Percentiles rank a stretch among this genome's conserved stretches.
These are phyloP conservation scores for Penicillium cosmopolitanum DNA, from an alignment of 495 filamentous ascomycete genomes.

Conservation along the genomic window DNA sequence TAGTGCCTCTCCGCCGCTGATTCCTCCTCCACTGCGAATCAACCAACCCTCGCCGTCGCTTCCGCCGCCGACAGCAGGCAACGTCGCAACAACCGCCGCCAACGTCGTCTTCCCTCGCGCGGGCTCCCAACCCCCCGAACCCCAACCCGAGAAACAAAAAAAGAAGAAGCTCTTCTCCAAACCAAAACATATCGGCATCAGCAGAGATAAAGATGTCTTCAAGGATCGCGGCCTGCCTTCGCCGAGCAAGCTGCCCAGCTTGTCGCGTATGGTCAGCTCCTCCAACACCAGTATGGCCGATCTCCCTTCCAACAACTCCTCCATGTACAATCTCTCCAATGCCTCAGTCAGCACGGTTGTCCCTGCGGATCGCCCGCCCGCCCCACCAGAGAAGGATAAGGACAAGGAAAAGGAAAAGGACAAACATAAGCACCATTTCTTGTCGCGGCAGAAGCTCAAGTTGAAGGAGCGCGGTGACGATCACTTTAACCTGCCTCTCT, in stretches of 20 bases:
- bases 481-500: conserved; percentile 71
- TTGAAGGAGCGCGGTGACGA: conserved; percentile 75
- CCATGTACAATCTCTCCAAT: conserved; percentile 82
- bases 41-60: conserved; percentile 53
- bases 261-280: conserved; percentile 69
- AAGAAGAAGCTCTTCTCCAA: conserved; percentile 91
- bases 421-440: conserved; percentile 79
- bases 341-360: conserved; percentile 81
- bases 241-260: conserved; percentile 72
- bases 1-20: conserved; percentile 49
- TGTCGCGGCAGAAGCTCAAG: conserved; percentile 91
- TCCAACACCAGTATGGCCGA: conserved; percentile 80
- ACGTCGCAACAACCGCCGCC: conserved; percentile 79
- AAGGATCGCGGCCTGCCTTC: conserved; percentile 72
- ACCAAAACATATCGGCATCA: conserved; percentile 79
- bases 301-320: conserved; percentile 62
- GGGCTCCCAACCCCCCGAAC: conserved; percentile 57
- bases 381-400: conserved; percentile 40
- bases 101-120: conserved; percentile 81
- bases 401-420: conserved; percentile 53
- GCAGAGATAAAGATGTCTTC: conserved; percentile 64
- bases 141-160: conserved; percentile 62
- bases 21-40: conserved; percentile 30
- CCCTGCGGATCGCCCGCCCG: conserved; percentile 41
- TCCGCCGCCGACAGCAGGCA: conserved; percentile 55